Evolutionary conservation across 306 rosid species (phyloP), one percentile per base, ranked within the genome.

Genomic region (Cicer judaicum): DNA sequence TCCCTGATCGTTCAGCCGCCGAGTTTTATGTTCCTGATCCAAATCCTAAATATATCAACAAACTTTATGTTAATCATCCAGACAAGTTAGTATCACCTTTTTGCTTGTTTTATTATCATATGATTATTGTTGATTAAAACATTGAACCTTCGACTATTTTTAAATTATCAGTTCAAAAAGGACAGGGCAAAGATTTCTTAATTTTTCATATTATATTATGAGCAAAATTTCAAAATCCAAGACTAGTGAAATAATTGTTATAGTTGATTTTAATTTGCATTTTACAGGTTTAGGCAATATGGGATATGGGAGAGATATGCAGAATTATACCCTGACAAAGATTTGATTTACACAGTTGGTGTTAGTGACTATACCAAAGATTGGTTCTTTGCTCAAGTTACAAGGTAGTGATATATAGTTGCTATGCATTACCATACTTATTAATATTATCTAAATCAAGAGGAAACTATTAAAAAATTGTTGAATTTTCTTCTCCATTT

Each of bases 241-340:
- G 34, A 24, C 34, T 24, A 24, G 2, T 24, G 34, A 24, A 2
- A 29, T 29, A 29, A 3, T 29, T 29, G 36, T 29, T 4, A 29
- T 29, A 29, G 36, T 29, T 29, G 5, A 29, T 29, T 29, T 29
- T 3, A 29, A 29, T 29, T 29, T 14, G 13, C 7, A 74, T 56
- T 16, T 73, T 57, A 8, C 86, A 89, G 98, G 85, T 93, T 84
- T 73, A 89, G 96, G 75, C 97, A 94, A 70, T 91, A 91, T 78
- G 98, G 97, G 19, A 62, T 91, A 68, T 94, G 98, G 98, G 96
- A 91, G 83, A 91, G 94, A 85, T 91, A 88, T 80, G 87, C 94
- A 77, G 97, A 93, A 8, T 64, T 91, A 74, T 91, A 87, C 85
- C 94, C 97, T 14, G 80, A 85, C 1, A 78, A 40, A 13, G 98